These are phyloP conservation scores for Austroboletus olivaceoglutinosus DNA, from an alignment of 1,284 basidiomycete genomes.

Conservation along the genomic window DNA sequence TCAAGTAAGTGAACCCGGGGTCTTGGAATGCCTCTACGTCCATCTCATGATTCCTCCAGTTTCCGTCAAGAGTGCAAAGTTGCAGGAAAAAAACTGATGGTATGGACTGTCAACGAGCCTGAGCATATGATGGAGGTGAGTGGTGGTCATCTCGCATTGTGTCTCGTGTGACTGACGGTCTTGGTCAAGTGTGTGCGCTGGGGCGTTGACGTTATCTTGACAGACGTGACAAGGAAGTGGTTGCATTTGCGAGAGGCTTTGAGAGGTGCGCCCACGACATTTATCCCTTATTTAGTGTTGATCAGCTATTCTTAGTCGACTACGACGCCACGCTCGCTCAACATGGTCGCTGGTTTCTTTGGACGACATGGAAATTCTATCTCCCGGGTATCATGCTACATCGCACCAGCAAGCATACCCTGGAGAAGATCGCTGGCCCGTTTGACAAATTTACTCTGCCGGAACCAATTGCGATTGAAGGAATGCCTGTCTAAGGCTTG, in stretches of 20 bases:
- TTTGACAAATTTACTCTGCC: constrained; percentile 42
- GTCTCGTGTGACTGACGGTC: constrained; percentile 1
- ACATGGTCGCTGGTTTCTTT: constrained; percentile 70
- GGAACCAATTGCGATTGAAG: constrained; percentile 24
- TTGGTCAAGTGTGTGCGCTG: constrained; percentile 74
- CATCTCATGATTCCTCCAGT: constrained; percentile 35
- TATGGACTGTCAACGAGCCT: constrained; percentile 95
- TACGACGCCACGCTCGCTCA: constrained; percentile 61
- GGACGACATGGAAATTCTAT: constrained; percentile 68
- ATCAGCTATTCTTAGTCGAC: constrained; percentile 46
- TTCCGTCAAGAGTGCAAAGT: constrained; percentile 79
- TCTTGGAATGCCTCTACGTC: background rate
- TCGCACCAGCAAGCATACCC: constrained; percentile 27
- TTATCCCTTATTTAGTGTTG: background rate
- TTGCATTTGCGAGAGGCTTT: constrained; percentile 69
- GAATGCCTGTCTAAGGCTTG: constrained; percentile 15
- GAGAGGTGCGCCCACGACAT: constrained; percentile 43
- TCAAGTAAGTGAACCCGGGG: constrained; percentile 45
- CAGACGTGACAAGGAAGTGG: constrained; percentile 81
- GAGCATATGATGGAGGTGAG: constrained; percentile 91
- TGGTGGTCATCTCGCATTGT: constrained; percentile 8
- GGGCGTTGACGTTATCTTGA: constrained; percentile 89
- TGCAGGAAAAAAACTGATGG: constrained; percentile 85
- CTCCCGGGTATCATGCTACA: constrained; percentile 44
- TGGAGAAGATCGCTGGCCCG: constrained; percentile 57